Conservation (phyloP, 768 basidiomycete genomes). For the Pisolithus tinctorius region DNA sequence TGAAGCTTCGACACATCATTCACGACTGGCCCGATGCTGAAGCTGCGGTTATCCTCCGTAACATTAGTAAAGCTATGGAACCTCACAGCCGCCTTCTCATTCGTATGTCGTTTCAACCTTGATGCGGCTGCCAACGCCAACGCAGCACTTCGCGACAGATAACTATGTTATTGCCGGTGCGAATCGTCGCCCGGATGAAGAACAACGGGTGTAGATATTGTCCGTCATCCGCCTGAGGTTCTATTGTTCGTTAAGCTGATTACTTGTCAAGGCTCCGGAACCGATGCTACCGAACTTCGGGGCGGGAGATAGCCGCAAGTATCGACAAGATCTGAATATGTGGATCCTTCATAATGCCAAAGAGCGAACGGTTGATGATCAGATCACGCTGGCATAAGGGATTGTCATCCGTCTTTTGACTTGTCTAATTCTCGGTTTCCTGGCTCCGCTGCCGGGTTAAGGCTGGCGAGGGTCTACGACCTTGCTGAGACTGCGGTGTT, state of each 20-base stretch:
- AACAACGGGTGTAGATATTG: not conserved
- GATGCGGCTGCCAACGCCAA: not conserved
- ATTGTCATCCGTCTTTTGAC: not conserved
- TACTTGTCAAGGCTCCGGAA: conserved; percentile 23
- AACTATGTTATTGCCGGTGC: not conserved
- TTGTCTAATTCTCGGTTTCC: not conserved
- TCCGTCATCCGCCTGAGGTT: not conserved
- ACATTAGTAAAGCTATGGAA: conserved; percentile 24
- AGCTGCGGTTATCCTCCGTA: conserved; percentile 20
- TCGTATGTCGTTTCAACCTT: conserved; percentile 12
- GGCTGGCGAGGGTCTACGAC: conserved; percentile 21
- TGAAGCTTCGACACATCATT: conserved; percentile 18
- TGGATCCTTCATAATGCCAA: conserved; percentile 24
- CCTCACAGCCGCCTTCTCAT: conserved; percentile 26
- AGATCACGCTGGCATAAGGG: conserved; percentile 20
- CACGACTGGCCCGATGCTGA: conserved; percentile 30
- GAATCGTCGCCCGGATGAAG: not conserved
- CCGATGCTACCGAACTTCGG: conserved; percentile 30
- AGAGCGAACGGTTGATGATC: conserved; percentile 26
- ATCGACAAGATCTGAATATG: conserved; percentile 28
- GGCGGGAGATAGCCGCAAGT: conserved; percentile 21
- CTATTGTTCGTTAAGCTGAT: not conserved
- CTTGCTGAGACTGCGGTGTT: conserved; percentile 21
- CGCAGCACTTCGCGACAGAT: not conserved
- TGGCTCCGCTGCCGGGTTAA: conserved; percentile 15